phyloP scores from a whole-genome alignment of 2,329 filamentous ascomycete genomes.

The Ilyonectria robusta region DNA sequence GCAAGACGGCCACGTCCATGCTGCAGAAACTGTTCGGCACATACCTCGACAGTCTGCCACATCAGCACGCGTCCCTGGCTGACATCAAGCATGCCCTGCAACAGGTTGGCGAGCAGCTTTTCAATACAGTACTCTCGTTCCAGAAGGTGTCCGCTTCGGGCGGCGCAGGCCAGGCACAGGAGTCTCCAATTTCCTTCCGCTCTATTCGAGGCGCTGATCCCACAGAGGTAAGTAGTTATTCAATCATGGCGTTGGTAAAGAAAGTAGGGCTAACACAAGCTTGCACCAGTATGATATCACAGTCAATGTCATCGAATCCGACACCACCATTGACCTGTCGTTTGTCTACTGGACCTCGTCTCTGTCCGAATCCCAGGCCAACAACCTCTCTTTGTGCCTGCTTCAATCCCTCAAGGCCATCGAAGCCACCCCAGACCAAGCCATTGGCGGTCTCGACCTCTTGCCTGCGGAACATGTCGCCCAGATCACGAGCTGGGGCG shows the following conservation, averaged over 20 bases:
- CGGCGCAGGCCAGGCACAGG: not conserved
- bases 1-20: not conserved
- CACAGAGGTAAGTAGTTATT: slow-evolving; percentile 14
- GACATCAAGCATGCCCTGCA: slow-evolving; percentile 21
- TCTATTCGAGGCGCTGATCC: slow-evolving; percentile 2
- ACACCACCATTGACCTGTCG: not conserved
- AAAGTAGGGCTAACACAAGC: not conserved
- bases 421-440: not conserved
- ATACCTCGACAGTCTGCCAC: slow-evolving; percentile 20
- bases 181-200: slow-evolving; percentile 1
- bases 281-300: slow-evolving; percentile 1
- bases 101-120: not conserved
- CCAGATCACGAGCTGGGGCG: not conserved
- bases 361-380: not conserved
- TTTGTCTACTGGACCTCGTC: not conserved
- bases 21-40: slow-evolving; percentile 3
- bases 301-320: slow-evolving; percentile 9
- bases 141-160: slow-evolving; percentile 3
- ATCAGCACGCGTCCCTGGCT: slow-evolving; percentile 22
- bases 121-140: slow-evolving; percentile 15
- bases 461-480: not conserved
- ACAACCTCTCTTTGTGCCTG: not conserved
- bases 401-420: slow-evolving; percentile 4
- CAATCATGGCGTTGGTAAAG: not conserved
- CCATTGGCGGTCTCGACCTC: slow-evolving; percentile 1